These are phyloP conservation scores for Calonectria pseudoreteaudii DNA, from an alignment of 2,329 filamentous ascomycete species.

Conservation along the genomic window DNA sequence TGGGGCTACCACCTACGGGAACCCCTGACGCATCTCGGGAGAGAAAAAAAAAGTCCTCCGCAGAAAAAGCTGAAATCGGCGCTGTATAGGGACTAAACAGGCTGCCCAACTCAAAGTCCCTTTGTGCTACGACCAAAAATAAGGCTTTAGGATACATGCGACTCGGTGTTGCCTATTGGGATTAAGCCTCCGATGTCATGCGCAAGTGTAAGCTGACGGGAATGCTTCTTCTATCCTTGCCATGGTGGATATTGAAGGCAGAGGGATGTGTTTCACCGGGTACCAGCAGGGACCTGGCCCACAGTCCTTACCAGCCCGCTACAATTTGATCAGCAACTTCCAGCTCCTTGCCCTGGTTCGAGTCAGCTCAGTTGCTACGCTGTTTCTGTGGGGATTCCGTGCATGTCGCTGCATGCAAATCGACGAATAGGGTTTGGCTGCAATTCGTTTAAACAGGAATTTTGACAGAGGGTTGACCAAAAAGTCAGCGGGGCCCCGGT, in stretches of 20 bases:
- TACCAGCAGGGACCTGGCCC: neutral
- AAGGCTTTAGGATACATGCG: neutral
- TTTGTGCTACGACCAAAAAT: neutral
- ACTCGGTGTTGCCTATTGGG: neutral
- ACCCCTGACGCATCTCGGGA: neutral
- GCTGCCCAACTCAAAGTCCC: neutral
- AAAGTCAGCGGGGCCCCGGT: neutral
- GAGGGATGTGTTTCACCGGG: neutral
- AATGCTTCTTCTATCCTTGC: slow-evolving; percentile 1
- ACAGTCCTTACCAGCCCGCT: neutral
- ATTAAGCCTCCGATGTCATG: neutral
- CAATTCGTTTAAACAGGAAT: slow-evolving; percentile 3
- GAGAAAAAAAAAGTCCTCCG: neutral
- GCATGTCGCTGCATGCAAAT: slow-evolving; percentile 6
- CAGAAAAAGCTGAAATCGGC: neutral
- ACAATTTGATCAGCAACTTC: neutral
- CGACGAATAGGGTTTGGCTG: neutral
- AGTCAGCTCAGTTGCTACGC: slow-evolving; percentile 1
- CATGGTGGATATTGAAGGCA: neutral
- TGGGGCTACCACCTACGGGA: neutral
- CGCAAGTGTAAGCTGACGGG: neutral
- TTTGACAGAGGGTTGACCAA: neutral
- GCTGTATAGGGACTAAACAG: neutral
- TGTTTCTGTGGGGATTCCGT: slow-evolving; percentile 3
- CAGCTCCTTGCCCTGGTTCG: neutral